phyloP scores from a whole-genome alignment of 352 stramenopile species.

The Elongisporangium undulatum region DNA sequence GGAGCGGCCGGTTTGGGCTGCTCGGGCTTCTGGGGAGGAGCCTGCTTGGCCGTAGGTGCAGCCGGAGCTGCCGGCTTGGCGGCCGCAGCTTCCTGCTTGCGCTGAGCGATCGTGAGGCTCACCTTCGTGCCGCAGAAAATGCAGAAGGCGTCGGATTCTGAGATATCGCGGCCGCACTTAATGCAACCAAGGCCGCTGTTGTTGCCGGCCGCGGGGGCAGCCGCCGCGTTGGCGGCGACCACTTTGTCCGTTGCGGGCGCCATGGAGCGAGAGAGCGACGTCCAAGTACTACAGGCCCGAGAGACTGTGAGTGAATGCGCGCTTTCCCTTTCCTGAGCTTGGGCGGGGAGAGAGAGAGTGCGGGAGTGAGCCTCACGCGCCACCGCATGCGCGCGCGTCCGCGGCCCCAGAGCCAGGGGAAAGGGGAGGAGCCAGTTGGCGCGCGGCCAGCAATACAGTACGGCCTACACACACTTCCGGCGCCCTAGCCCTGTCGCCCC shows the following conservation, averaged over 20 bases:
- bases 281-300: neutral
- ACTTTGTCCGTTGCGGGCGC: conserved; percentile 65
- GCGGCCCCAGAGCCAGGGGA: neutral
- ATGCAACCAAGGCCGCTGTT: conserved; percentile 60
- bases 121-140: conserved; percentile 88
- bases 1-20: conserved; percentile 5
- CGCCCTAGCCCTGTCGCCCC: neutral
- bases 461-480: neutral
- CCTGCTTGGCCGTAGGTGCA: conserved; percentile 5
- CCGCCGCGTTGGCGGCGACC: conserved; percentile 12
- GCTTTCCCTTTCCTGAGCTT: neutral
- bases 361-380: neutral
- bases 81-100: conserved; percentile 24
- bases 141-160: conserved; percentile 74
- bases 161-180: conserved; percentile 74
- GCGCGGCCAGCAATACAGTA: neutral
- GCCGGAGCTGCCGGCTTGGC: conserved; percentile 9
- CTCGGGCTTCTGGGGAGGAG: conserved; percentile 16
- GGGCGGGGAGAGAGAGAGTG: neutral
- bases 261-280: conserved; percentile 22
- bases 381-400: neutral
- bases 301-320: neutral
- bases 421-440: neutral
- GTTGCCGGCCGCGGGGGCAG: conserved; percentile 21
- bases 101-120: conserved; percentile 53